Evolutionary conservation across 139 green algal species (phyloP).

Genomic region (Zygnema cylindricum): DNA sequence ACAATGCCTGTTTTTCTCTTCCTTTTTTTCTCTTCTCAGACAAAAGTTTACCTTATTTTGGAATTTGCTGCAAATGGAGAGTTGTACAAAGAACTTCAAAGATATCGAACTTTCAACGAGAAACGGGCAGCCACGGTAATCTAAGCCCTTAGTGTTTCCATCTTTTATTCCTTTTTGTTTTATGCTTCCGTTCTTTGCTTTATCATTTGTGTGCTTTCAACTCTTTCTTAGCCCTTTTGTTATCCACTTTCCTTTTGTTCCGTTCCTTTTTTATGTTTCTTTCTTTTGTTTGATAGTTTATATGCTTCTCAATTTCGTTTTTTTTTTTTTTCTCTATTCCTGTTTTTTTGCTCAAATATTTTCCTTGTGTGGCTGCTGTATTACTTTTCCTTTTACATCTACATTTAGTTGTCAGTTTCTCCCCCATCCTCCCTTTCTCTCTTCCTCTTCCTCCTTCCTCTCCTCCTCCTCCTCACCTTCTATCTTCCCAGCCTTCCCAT

Average conservation of each 20-base stretch:
- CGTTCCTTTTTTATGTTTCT: not conserved
- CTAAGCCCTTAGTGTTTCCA: slow-evolving; percentile 42
- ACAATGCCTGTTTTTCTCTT: not conserved
- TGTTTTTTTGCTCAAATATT: not conserved
- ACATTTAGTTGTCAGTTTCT: too few relatives aligned
- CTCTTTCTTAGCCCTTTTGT: not conserved
- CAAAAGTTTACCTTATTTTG: slow-evolving; percentile 97
- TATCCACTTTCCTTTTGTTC: not conserved
- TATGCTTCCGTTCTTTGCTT: not conserved
- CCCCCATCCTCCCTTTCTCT: not conserved
- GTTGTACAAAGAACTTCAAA: slow-evolving; percentile 96
- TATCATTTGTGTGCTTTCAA: not conserved
- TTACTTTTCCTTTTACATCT: too few relatives aligned
- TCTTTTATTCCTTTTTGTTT: not conserved
- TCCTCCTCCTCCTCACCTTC: not conserved
- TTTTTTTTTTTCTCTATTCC: not conserved
- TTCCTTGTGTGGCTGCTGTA: not conserved
- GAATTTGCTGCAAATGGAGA: slow-evolving; percentile 93
- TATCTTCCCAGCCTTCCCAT: not conserved
- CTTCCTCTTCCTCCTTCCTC: not conserved
- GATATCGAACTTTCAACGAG: slow-evolving; percentile 82
- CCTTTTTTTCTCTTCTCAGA: slow-evolving; percentile 44
- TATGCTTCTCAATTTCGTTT: not conserved
- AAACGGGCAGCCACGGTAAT: slow-evolving; percentile 74
- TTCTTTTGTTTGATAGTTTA: not conserved